Base-by-base conservation (phyloP, 768 basidiomycete species). In the Auricularia cornea region DNA sequence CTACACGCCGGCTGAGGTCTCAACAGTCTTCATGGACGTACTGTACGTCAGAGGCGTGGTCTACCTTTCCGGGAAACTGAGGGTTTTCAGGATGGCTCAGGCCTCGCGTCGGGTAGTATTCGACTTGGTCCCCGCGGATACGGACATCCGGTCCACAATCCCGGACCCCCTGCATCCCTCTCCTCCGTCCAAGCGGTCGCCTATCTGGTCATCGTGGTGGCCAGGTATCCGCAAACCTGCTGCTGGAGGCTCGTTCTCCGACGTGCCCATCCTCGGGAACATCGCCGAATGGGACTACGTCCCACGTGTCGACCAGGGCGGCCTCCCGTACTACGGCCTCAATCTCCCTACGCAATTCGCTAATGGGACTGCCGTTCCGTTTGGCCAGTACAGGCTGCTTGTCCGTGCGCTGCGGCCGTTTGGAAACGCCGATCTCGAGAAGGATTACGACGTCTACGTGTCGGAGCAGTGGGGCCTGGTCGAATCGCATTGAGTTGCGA, bases 201-300 rank as follows among this genome's bases (percentile, higher is more conserved):
- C 35, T 14, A 38, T 38, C 35, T 38, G 35, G 35, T 38, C 35
- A 10, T 38, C 35, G 8, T 38, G 35, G 35, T 38, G 35, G 35
- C 35, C 81, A 60, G 35, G 35, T 10, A 74, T 74, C 62, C 68
- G 68, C 14, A 66, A 72, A 31, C 60, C 54, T n/a, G 30, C 32
- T 32, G 65, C 68, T 2, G 69, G 73, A 62, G 70, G 63, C 5
- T 78, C 78, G 8, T 74, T 69, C 61, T 59, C 63, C 35, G 68
- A 67, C 69, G 79, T 57, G 75, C 83, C 70, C 69, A 79, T 80
- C 38, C 20, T 86, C 23, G 85, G 85, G 10, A 72, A 79, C 20
- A 67, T 88, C 3, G 74, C 73, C 32, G 80, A 83, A 63, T 68
- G 76, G 10, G 76, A 80, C 61, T 85, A 78, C 69, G 67, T 80